Evolutionary conservation across 78 protist genomes (phyloP).

Genomic region (Monosiga brevicollis): DNA sequence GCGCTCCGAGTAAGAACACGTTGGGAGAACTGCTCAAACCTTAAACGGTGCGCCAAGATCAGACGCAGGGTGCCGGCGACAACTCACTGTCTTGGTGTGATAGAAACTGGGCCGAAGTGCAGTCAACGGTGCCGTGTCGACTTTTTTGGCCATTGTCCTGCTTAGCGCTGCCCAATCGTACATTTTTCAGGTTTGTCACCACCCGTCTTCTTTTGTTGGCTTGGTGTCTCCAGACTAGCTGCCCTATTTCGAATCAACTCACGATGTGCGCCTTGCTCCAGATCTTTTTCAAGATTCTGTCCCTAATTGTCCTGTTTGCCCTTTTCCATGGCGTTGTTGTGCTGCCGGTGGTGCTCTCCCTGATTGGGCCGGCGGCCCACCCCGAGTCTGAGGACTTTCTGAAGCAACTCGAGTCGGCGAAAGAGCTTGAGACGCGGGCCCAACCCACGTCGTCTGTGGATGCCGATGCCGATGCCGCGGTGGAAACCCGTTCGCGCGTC

Average conservation of each 20-base stretch:
- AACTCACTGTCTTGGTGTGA: no score
- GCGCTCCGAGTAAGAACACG: constrained; percentile 11
- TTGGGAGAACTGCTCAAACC: no score
- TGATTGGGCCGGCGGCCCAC: neutral
- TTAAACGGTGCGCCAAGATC: no score
- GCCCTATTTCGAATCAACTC: no score
- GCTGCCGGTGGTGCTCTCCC: neutral
- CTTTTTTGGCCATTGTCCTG: constrained; percentile 35
- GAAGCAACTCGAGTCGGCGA: neutral
- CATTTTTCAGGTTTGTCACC: constrained; percentile 31
- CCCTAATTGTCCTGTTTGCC: neutral
- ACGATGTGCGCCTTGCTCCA: no score
- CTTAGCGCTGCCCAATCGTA: constrained; percentile 10
- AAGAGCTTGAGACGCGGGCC: neutral
- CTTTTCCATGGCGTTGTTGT: neutral
- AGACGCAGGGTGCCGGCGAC: no score
- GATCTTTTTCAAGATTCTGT: neutral
- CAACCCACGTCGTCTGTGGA: neutral
- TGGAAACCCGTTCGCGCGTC: neutral
- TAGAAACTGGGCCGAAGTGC: constrained; percentile 30
- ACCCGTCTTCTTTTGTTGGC: constrained; percentile 1
- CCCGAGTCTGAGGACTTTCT: neutral
- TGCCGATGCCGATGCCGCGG: no score
- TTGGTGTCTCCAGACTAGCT: no score
- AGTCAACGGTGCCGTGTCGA: constrained; percentile 32